Evolutionary conservation across 2,329 filamentous ascomycete genomes (phyloP).

Genomic region (Penicillium sp.): DNA sequence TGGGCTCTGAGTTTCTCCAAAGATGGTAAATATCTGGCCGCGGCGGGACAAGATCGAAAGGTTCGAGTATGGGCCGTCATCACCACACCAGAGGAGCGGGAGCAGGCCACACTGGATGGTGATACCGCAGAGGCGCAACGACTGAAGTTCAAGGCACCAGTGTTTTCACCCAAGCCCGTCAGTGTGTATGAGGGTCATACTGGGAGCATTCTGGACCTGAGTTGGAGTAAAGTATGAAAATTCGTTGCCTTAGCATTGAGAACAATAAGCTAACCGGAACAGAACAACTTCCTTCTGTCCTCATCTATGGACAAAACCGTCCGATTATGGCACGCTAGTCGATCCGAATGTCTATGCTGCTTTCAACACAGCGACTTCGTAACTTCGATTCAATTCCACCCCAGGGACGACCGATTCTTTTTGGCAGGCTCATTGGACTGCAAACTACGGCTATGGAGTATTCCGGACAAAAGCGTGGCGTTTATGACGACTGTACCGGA

Average conservation of each 20-base stretch:
- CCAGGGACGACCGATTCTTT: constrained; percentile 93
- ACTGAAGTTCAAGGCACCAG: constrained; percentile 75
- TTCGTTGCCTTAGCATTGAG: neutral
- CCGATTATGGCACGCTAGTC: constrained; percentile 84
- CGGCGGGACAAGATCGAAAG: constrained; percentile 83
- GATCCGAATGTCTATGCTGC: constrained; percentile 82
- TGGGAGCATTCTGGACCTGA: constrained; percentile 83
- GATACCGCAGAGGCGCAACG: constrained; percentile 47
- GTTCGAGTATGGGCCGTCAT: constrained; percentile 89
- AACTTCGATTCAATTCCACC: constrained; percentile 91
- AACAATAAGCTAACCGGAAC: constrained; percentile 3
- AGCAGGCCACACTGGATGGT: constrained; percentile 67
- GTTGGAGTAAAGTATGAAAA: constrained; percentile 78
- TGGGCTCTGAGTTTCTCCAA: constrained; percentile 94
- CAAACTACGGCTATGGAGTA: constrained; percentile 89
- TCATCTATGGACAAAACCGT: constrained; percentile 99
- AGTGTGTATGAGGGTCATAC: constrained; percentile 81
- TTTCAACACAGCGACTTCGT: constrained; percentile 96
- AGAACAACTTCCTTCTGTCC: constrained; percentile 92
- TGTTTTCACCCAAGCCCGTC: constrained; percentile 77
- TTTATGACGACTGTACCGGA: constrained; percentile 75
- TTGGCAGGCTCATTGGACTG: constrained; percentile 88
- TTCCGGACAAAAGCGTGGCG: constrained; percentile 91
- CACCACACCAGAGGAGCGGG: constrained; percentile 75
- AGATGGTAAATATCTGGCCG: constrained; percentile 86